These are phyloP conservation scores for Hypoxylon rubiginosum DNA, from an alignment of 2,329 filamentous ascomycete species.

Conservation along the genomic window DNA sequence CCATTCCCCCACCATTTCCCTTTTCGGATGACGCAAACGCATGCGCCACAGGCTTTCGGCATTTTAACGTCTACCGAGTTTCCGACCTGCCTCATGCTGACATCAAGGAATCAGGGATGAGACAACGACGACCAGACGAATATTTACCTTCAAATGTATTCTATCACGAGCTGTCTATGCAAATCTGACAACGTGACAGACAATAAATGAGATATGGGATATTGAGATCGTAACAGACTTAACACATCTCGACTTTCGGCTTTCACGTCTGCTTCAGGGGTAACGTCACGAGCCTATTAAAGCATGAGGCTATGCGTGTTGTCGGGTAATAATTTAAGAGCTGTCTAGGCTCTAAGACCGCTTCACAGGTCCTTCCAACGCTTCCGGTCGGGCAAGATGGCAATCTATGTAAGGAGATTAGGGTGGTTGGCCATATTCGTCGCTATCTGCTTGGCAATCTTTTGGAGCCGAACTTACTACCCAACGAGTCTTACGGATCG, in stretches of 20 bases:
- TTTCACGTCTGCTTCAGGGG: conserved; percentile 31
- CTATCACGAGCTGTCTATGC: not conserved
- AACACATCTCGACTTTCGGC: not conserved
- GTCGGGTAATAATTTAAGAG: conserved; percentile 13
- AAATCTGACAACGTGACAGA: not conserved
- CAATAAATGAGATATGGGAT: not conserved
- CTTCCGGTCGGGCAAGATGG: conserved; percentile 17
- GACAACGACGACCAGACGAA: not conserved
- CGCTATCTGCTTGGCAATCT: conserved; percentile 33
- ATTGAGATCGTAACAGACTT: not conserved
- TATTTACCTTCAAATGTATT: not conserved
- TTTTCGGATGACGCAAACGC: conserved; percentile 11
- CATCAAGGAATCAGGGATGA: not conserved
- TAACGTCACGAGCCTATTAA: not conserved
- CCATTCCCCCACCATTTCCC: conserved; percentile 9
- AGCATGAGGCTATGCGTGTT: conserved; percentile 9
- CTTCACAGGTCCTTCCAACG: conserved; percentile 9
- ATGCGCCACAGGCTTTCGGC: conserved; percentile 29
- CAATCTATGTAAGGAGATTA: conserved; percentile 25
- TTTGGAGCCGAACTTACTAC: conserved; percentile 32
- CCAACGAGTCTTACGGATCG: conserved; percentile 25
- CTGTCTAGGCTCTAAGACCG: not conserved
- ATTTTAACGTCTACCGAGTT: conserved; percentile 22
- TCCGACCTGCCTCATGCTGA: conserved; percentile 13
- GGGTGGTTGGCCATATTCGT: conserved; percentile 37